A percentile compares a stretch with the other conserved stretches of the same genome.
phyloP scores from a whole-genome alignment of 371 early-diverging fungal genomes.

The Rhizopus microsporus region DNA sequence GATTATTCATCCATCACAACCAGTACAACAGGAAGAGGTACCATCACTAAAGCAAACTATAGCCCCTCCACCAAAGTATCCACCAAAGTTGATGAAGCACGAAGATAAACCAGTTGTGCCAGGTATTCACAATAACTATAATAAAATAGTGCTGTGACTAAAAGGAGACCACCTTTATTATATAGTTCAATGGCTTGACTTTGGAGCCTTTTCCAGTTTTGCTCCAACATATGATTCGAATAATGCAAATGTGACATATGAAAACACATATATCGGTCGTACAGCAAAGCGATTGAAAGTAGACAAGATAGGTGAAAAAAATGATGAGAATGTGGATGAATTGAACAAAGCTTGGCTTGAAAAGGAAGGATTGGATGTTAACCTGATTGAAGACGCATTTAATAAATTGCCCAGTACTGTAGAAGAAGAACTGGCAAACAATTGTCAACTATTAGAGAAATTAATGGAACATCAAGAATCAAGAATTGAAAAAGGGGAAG shows the following conservation, averaged over 20 bases:
- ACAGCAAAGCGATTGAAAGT: slow-evolving; percentile 34
- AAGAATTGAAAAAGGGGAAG: slow-evolving; percentile 32
- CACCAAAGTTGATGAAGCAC: slow-evolving; percentile 29
- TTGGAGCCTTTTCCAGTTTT: slow-evolving; percentile 54
- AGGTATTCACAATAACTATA: slow-evolving; percentile 16
- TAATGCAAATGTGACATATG: slow-evolving; percentile 47
- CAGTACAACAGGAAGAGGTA: slow-evolving; percentile 18
- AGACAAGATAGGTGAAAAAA: slow-evolving; percentile 8
- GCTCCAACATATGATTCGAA: slow-evolving; percentile 52
- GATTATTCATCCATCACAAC: slow-evolving; percentile 33
- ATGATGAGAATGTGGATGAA: slow-evolving; percentile 12
- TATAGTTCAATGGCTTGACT: slow-evolving; percentile 54
- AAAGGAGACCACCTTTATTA: neutral
- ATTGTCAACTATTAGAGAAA: slow-evolving; percentile 30
- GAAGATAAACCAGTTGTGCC: slow-evolving; percentile 43
- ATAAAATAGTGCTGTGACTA: neutral
- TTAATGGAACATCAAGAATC: slow-evolving; percentile 40
- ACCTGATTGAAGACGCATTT: slow-evolving; percentile 27
- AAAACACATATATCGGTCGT: slow-evolving; percentile 45
- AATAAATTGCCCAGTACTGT: slow-evolving; percentile 16
- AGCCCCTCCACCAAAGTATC: slow-evolving; percentile 35
- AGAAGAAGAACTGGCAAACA: slow-evolving; percentile 34
- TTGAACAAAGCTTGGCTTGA: slow-evolving; percentile 1
- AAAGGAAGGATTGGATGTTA: neutral
- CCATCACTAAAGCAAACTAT: slow-evolving; percentile 34